phyloP scores from a whole-genome alignment of 176 grass and related monocot species.

The Ensete ventricosum region DNA sequence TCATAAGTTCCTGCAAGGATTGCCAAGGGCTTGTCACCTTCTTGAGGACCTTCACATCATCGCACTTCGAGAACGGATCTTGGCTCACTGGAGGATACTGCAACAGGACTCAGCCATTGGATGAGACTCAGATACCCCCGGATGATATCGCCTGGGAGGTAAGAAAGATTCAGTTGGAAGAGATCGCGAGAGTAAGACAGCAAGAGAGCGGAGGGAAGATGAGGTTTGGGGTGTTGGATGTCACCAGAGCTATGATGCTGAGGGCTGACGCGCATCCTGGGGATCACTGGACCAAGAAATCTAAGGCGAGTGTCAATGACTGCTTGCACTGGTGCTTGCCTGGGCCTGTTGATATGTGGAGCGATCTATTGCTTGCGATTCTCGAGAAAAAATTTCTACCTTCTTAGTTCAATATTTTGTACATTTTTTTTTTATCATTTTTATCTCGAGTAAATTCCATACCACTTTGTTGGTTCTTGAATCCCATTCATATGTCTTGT shows the following conservation, averaged over 20 bases:
- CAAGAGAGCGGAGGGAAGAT: background rate
- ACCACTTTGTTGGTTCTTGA: no score
- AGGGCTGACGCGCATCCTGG: conserved; percentile 75
- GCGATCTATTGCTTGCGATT: conserved; percentile 35
- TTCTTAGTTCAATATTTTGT: background rate
- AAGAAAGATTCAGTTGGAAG: conserved; percentile 42
- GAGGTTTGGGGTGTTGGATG: conserved; percentile 51
- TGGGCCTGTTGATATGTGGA: conserved; percentile 74
- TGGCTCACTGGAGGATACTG: conserved; percentile 61
- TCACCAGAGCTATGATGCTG: conserved; percentile 87
- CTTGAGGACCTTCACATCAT: conserved; percentile 41
- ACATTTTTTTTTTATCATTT: no score
- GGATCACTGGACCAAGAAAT: conserved; percentile 31
- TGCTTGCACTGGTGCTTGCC: conserved; percentile 83
- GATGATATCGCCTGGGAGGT: conserved; percentile 32
- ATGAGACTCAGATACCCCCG: conserved; percentile 16
- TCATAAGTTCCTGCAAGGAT: conserved; percentile 18
- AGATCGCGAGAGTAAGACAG: conserved; percentile 30
- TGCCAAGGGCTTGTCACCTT: conserved; percentile 34
- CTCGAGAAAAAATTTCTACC: conserved; percentile 4
- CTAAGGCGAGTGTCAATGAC: conserved; percentile 42
- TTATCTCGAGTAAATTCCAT: no score
- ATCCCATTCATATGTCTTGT: no score
- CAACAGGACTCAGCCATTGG: conserved; percentile 39
- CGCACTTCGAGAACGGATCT: conserved; percentile 57